phyloP scores from a whole-genome alignment of 192 early-diverging fungal genomes.

The Geranomyces variabilis region DNA sequence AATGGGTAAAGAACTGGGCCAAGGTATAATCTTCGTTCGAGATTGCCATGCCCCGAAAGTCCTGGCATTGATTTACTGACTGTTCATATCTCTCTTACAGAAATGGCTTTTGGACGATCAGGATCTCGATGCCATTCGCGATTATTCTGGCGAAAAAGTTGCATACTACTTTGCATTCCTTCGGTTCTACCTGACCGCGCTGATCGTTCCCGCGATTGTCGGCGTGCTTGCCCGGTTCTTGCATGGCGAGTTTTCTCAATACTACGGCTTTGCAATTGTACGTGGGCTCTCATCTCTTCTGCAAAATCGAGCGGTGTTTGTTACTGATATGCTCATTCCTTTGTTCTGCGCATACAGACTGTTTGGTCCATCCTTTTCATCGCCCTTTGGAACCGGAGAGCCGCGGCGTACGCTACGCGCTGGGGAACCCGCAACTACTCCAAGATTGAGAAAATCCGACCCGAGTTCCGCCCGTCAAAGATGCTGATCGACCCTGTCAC shows the following conservation, averaged over 20 bases:
- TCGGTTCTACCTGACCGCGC: conserved; percentile 82
- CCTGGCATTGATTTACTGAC: no score
- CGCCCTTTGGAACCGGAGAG: conserved; percentile 81
- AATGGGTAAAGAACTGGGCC: conserved; percentile 69
- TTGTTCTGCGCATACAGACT: background rate
- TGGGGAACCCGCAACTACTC: conserved; percentile 77
- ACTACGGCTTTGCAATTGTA: conserved; percentile 57
- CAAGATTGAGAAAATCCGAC: conserved; percentile 63
- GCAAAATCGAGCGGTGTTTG: no score
- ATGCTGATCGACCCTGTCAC: conserved; percentile 67
- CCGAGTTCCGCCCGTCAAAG: conserved; percentile 70
- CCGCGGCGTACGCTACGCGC: conserved; percentile 67
- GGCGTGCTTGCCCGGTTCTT: conserved; percentile 65
- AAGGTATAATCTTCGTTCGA: no score
- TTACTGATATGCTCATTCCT: background rate
- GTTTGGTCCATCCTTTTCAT: conserved; percentile 62
- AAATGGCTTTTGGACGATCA: conserved; percentile 75
- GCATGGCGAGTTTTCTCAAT: conserved; percentile 61
- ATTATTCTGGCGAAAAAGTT: conserved; percentile 87
- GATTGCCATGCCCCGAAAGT: no score
- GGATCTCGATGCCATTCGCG: conserved; percentile 75
- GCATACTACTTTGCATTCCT: conserved; percentile 96
- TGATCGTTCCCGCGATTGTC: conserved; percentile 67
- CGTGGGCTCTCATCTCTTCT: no score
- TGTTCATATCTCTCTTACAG: conserved; percentile 41